Evolutionary conservation across 345 rosid species (phyloP), one percentile per base, ranked within the genome.

Genomic region (Aurinia saxatilis): DNA sequence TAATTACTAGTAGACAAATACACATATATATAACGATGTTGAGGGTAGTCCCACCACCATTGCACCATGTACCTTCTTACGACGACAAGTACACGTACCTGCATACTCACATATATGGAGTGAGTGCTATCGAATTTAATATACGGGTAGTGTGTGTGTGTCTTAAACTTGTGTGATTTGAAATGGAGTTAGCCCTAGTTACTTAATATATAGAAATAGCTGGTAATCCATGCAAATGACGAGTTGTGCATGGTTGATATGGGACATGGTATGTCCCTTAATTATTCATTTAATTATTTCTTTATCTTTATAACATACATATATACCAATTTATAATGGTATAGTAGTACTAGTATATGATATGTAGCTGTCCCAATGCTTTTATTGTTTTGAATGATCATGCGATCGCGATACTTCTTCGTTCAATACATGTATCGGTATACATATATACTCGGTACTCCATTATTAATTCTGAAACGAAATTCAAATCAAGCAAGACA

Each of bases 221-320:
- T 69, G 73, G 49, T 69, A 27, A 1, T 46, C 63, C 68, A 69
- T 69, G 73, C 40, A 63, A 61, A 69, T 69, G 63, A 69, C 68
- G 67, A 69, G 68, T 18, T 54, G 40, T 69, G 73, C 68, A 63
- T 70, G 68, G 68, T 63, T 62, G 68, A 55, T 70, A 46, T 38
- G 58, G 61, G 52, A 70, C 74, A 70, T 70, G n/a, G 23, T 55
- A 70, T 70, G 58, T 38, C 74, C 74, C 44, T 54, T 54, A 6
- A 7, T 35, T 44, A 52, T 68, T 37, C 9, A 27, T 4, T 27
- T 27, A n/a, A n/a, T n/a, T 6, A 4, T 27, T 6, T 27, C 10
- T 15, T 23, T 31, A 57, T 49, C 51, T 67, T 38, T 67, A 21
- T 39, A 10, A 57, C 36, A 37, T 31, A 2, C 44, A 39, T 31